These are phyloP conservation scores for Sindora glabra DNA, from an alignment of 306 rosid species.

Conservation along the genomic window DNA sequence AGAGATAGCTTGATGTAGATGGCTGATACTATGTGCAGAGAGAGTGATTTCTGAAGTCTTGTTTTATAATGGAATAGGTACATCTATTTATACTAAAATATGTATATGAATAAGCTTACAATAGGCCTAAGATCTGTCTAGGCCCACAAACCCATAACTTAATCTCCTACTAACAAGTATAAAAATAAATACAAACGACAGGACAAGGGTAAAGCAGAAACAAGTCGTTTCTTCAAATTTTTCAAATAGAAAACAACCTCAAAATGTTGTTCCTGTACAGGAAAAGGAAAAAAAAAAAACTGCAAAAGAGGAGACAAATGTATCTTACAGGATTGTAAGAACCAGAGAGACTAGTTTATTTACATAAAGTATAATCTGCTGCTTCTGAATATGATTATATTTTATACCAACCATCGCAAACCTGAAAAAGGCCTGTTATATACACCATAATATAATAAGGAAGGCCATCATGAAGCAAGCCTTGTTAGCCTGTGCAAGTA, in stretches of 20 bases:
- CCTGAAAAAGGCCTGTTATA: conserved; percentile 17
- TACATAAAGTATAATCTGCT: conserved; percentile 44
- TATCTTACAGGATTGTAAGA: conserved; percentile 32
- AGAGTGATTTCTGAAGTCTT: too few species aligned
- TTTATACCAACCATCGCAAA: conserved; percentile 24
- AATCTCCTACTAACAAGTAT: too few species aligned
- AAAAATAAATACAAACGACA: too few species aligned
- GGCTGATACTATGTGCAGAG: too few species aligned
- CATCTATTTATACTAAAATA: too few species aligned
- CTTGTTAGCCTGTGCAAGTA: conserved; percentile 22
- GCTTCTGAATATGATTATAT: conserved; percentile 18
- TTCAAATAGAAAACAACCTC: conserved; percentile 28
- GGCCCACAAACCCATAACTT: too few species aligned
- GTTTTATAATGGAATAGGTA: too few species aligned
- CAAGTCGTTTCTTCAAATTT: too few species aligned
- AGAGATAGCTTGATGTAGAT: too few species aligned
- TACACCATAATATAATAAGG: conserved; percentile 16
- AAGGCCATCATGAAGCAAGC: conserved; percentile 17
- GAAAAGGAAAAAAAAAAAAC: conserved; percentile 28
- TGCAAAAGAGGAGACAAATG: background rate
- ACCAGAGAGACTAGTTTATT: conserved; percentile 33
- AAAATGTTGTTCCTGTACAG: conserved; percentile 46
- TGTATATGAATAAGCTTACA: too few species aligned
- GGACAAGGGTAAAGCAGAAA: too few species aligned
- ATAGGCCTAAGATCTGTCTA: too few species aligned